Base-by-base conservation (phyloP, 495 filamentous ascomycete genomes). In the Aspergillus indologenus region DNA sequence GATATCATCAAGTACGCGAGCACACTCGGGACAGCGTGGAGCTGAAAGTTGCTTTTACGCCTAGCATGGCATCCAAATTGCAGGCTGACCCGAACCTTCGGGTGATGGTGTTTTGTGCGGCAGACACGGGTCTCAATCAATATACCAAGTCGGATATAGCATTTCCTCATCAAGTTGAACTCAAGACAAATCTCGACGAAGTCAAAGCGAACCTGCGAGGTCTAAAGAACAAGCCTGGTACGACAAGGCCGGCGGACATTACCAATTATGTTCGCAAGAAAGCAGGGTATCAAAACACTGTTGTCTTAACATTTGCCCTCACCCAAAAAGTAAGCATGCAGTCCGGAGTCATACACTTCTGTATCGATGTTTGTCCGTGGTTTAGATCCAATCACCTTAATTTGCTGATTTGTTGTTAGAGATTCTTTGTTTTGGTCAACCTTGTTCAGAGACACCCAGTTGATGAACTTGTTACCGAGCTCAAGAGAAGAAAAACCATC, bases 161-260 rank as follows among this genome's bases (percentile, higher is more conserved):
- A 1, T 98, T 98, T 63, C 94, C 94, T 0, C 84, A 92, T 60
- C 91, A 96, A 73, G 85, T 92, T 21, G 94, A 97, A 71, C 77
- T 98, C 47, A 92, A 92, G 67, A 86, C 95, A 42, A 98, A 98
- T 65, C 81, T 86, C 22, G 89, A 88, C 31, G 90, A 95, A 50
- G 80, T 96, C 58, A 95, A 94, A 65, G 85, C 87, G 14, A 98
- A 96, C 66, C 80, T 94, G 50, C 88, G 92, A 58, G 94, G 94
- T 3, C 74, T 98, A 53, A 98, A 98, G 71, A 96, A 96, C 69
- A 93, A 92, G 66, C 89, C 94, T 9, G 94, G 94, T 22, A 93
- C 94, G 26, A 97, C 94, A 29, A 83, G 89, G 54, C 94, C 94
- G 7, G 92, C 89, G 18, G 94, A 98, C 72, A 87, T 98, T 45